These are phyloP conservation scores for Chalciporus chontae DNA, from an alignment of 768 basidiomycete genomes.

Conservation along the genomic window DNA sequence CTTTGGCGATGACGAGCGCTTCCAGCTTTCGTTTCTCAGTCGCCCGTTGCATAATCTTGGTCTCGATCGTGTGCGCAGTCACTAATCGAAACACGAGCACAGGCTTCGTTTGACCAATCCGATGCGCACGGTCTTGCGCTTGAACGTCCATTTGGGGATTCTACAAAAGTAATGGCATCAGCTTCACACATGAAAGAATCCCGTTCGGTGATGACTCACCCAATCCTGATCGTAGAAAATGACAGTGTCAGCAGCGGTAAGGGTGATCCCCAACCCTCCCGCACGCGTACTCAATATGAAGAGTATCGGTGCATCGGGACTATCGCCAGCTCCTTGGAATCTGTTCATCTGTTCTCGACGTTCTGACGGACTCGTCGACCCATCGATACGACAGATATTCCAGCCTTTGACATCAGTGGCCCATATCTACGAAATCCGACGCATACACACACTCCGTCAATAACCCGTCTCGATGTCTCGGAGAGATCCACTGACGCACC, in stretches of 20 bases:
- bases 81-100: constrained; percentile 89
- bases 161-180: constrained; percentile 36
- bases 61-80: constrained; percentile 86
- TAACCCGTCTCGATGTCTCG: no score
- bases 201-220: constrained; percentile 10
- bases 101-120: constrained; percentile 91
- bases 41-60: constrained; percentile 86
- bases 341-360: constrained; percentile 80
- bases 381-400: constrained; percentile 89
- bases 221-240: constrained; percentile 23
- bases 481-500: constrained; percentile 37
- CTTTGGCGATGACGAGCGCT: constrained; percentile 92
- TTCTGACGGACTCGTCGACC: constrained; percentile 72
- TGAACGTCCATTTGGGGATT: constrained; percentile 97
- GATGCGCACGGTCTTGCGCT: constrained; percentile 92
- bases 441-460: background rate
- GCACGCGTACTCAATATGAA: constrained; percentile 93
- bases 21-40: constrained; percentile 87
- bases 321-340: constrained; percentile 74
- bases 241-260: constrained; percentile 61
- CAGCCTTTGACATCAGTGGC: constrained; percentile 79
- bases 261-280: constrained; percentile 93
- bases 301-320: constrained; percentile 59
- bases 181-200: background rate
- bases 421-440: constrained; percentile 49